Base-by-base conservation (phyloP, 495 filamentous ascomycete species). In the Lineolata rhizophorae region DNA sequence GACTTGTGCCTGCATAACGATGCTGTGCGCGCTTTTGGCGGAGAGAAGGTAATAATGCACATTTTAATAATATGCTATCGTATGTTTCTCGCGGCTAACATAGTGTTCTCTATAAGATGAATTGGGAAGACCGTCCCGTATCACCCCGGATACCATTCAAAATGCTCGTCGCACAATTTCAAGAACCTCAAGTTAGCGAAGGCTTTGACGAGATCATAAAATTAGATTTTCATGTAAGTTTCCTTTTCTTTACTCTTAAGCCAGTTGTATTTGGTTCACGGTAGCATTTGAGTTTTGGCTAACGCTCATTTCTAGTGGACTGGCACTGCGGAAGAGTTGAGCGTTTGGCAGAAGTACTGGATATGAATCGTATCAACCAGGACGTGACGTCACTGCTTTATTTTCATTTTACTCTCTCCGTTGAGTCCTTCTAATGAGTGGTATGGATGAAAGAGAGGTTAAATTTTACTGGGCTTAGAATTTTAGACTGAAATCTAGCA, bases 1-100 rank as follows among this genome's bases (percentile, higher is more conserved):
- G 33, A 35, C 3, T 24, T 35, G 4, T 35, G 33, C 18, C 12
- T 35, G 3, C 33, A 35, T 18, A 35, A 35, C 18, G 33, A 35
- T 30, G 10, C 33, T 5, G 33, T 35, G 5, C 22, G 33, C 12
- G 25, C 33, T 15, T 24, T 35, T 20, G 33, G 33, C 4, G 18
- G 25, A 19, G 3, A 4, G n/a, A 10, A 27, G 11, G 33, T 35
- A 4, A 34, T 18, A 24, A 24, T 25, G 8, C 22, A 8, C 22
- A 8, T 12, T 25, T 25, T 25, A 8, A 8, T 25, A 8, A 12
- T 25, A 25, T 8, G 12, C n/a, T n/a, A n/a, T n/a, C n/a, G n/a
- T n/a, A n/a, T n/a, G n/a, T n/a, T n/a, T n/a, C n/a, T n/a, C 8
- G 22, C 22, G 12, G 12, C 8, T 25, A 8, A 25, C 8, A 25